phyloP scores from a whole-genome alignment of 768 basidiomycete species.

The Chiua virens region DNA sequence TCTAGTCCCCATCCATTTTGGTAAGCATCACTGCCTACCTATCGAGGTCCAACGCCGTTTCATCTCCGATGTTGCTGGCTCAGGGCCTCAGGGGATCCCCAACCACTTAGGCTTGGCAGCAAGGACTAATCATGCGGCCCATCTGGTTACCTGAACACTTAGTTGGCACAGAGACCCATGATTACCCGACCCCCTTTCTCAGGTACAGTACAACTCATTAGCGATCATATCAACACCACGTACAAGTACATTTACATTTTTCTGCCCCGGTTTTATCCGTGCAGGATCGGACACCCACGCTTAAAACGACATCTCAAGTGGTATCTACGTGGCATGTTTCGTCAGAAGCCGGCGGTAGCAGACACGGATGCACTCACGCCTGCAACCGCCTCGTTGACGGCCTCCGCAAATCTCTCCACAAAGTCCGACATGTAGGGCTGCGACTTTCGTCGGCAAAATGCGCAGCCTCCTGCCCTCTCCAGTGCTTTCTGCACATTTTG shows the following conservation, averaged over 20 bases:
- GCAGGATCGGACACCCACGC: background rate
- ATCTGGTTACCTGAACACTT: no score
- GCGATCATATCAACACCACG: background rate
- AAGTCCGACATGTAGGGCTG: constrained; percentile 23
- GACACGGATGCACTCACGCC: constrained; percentile 14
- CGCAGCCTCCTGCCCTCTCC: constrained; percentile 14
- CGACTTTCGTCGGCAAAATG: constrained; percentile 21
- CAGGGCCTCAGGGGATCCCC: no score
- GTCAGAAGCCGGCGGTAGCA: background rate
- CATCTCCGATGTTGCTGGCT: no score
- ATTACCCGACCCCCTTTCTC: no score
- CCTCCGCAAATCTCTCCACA: constrained; percentile 20
- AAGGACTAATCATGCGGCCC: no score
- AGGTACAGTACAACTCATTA: no score
- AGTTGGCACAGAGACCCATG: no score
- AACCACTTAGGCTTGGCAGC: no score
- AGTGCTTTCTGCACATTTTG: constrained; percentile 18
- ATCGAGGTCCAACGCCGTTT: no score
- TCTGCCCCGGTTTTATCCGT: background rate
- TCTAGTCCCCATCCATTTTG: no score
- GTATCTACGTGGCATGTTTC: constrained; percentile 11
- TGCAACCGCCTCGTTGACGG: constrained; percentile 19
- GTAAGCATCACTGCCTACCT: no score
- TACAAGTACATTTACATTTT: background rate
- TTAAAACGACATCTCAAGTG: constrained; percentile 19